Base-by-base conservation (phyloP, 306 rosid genomes). In the Quercus rubra region DNA sequence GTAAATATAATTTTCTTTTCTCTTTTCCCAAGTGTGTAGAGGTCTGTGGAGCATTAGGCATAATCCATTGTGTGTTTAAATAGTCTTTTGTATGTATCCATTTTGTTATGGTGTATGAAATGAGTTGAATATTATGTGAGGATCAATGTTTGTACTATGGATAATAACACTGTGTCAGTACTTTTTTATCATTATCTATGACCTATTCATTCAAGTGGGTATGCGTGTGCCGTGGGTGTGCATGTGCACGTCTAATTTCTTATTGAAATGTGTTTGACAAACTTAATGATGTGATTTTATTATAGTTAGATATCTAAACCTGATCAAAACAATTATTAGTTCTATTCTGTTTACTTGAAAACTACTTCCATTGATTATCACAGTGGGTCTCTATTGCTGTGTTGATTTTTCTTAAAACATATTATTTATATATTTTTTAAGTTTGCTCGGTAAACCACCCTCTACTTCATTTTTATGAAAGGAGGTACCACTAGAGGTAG, bases 1-100 rank as follows among this genome's bases (percentile, higher is more conserved):
- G 97, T 94, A 87, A 85, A 74, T 73, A 62, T 35, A 72, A 76
- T 69, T 68, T 58, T 73, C 82, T 75, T 76, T 55, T 73, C 14
- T 73, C 82, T 75, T 78, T 59, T 73, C 17, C 27, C 20, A 43
- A 21, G 14, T 14, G 56, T 82, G 56, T 52, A 74, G 76, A 41
- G 41, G 28, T 74, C 73, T 25, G 3, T 27, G 7, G 55, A 35
- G 21, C n/a, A 71, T 55, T 58, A 12, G 55, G 54, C 58, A 55
- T 33, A 66, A 74, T 38, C 20, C 23, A 2, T 51, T 72, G 23
- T 63, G 55, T 33, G 30, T 55, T 77, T 77, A 54, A 28, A 7
- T 13, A 68, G 63, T 20, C 59, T 64, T 82, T 72, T 78, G 46
- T 61, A 8, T 64, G n/a, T 71, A 30, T 73, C 31, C 17, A 76